Evolutionary conservation across 768 basidiomycete genomes (phyloP).

Genomic region (Podaxis rugospora): DNA sequence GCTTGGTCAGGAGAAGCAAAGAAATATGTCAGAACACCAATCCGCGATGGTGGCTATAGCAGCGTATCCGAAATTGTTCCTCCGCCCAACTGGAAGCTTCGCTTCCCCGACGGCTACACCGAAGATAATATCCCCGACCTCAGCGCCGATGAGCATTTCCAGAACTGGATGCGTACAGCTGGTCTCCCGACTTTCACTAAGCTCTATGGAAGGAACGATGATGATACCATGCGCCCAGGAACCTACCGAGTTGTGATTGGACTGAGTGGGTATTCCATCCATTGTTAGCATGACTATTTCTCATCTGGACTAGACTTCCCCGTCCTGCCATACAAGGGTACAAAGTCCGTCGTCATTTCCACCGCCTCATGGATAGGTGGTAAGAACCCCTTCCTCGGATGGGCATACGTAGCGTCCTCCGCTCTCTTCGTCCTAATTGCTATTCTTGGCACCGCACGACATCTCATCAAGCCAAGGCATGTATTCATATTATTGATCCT

Average conservation of each 20-base stretch:
- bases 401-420: constrained; percentile 93
- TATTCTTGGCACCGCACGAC: constrained; percentile 83
- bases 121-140: constrained; percentile 64
- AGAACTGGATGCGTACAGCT: constrained; percentile 99
- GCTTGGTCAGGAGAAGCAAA: constrained; percentile 95
- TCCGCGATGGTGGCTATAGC: constrained; percentile 42
- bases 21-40: constrained; percentile 72
- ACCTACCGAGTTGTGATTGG: constrained; percentile 71
- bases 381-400: constrained; percentile 97
- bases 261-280: constrained; percentile 60
- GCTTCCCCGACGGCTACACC: constrained; percentile 75
- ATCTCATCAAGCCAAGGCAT: constrained; percentile 89
- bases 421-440: constrained; percentile 86
- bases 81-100: constrained; percentile 85
- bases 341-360: constrained; percentile 95
- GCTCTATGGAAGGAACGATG: constrained; percentile 88
- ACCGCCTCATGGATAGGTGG: constrained; percentile 99
- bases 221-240: constrained; percentile 64
- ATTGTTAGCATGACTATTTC: constrained; percentile 9
- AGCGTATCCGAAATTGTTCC: constrained; percentile 70
- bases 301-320: constrained; percentile 70
- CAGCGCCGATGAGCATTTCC: constrained; percentile 82
- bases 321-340: constrained; percentile 85
- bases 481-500: constrained; percentile 13
- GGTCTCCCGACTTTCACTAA: constrained; percentile 97